Conservation (phyloP, 768 basidiomycete genomes). For the Lyophyllum atratum region DNA sequence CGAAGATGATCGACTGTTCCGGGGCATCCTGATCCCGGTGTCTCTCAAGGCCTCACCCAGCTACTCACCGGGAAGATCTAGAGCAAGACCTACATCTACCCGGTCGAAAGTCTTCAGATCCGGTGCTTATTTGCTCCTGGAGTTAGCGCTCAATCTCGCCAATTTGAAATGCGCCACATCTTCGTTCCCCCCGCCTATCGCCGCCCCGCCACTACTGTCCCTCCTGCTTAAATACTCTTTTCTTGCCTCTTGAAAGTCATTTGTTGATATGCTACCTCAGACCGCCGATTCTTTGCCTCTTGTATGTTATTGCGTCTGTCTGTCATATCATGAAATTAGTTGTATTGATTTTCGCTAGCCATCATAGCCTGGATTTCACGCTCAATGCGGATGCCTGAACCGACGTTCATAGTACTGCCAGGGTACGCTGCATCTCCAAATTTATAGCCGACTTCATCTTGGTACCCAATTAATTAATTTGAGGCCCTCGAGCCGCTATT, state of each 20-base stretch:
- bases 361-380: too few relatives aligned
- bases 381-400: too few relatives aligned
- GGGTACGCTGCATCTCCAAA: too few relatives aligned
- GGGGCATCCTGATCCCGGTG: constrained; percentile 12
- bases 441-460: too few relatives aligned
- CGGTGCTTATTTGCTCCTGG: background rate
- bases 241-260: background rate
- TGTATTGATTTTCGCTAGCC: too few relatives aligned
- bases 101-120: constrained; percentile 24
- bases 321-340: too few relatives aligned
- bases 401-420: too few relatives aligned
- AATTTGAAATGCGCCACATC: constrained; percentile 29
- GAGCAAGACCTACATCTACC: constrained; percentile 32
- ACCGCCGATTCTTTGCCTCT: too few relatives aligned
- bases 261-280: too few relatives aligned
- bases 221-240: constrained; percentile 1
- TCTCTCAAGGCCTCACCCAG: constrained; percentile 20
- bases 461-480: too few relatives aligned
- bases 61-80: constrained; percentile 31
- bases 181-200: constrained; percentile 31
- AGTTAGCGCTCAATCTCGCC: background rate
- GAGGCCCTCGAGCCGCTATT: too few relatives aligned
- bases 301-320: too few relatives aligned
- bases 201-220: constrained; percentile 4
- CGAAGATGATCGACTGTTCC: constrained; percentile 16